phyloP scores from a whole-genome alignment of 305 asterid genomes.

The Rubia occidens region DNA sequence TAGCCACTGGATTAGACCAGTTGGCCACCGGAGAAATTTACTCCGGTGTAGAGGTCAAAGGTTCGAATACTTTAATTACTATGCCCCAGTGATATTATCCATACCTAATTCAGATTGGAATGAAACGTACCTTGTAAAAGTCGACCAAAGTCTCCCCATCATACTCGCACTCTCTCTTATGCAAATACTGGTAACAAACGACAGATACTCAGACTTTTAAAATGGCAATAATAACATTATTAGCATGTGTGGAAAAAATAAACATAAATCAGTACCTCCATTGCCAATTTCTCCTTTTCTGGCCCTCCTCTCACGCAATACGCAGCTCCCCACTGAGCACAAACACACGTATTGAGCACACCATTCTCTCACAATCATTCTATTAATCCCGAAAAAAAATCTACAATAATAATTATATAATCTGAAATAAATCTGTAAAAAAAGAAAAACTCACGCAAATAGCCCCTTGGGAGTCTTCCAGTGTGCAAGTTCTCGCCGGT shows the following conservation, averaged over 20 bases:
- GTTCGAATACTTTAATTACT: neutral
- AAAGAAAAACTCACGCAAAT: slow-evolving; percentile 57
- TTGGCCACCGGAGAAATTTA: neutral
- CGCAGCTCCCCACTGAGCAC: slow-evolving; percentile 88
- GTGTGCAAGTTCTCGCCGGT: slow-evolving; percentile 92
- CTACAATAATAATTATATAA: neutral
- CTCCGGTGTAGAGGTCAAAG: neutral
- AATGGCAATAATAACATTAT: neutral
- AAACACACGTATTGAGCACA: slow-evolving; percentile 2
- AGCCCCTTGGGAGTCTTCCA: slow-evolving; percentile 57
- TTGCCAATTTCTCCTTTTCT: slow-evolving; percentile 62
- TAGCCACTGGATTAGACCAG: neutral
- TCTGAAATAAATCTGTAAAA: neutral
- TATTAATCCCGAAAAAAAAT: neutral
- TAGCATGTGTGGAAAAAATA: neutral
- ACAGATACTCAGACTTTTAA: neutral
- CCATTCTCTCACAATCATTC: neutral
- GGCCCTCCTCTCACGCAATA: slow-evolving; percentile 80
- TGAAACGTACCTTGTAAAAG: slow-evolving; percentile 51
- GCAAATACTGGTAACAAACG: slow-evolving; percentile 45
- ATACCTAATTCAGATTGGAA: neutral
- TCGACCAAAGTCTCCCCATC: slow-evolving; percentile 64
- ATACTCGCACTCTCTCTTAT: slow-evolving; percentile 81
- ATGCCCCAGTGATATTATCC: no score
- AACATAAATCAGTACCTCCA: slow-evolving; percentile 44